Base-by-base conservation (phyloP, 2,329 filamentous ascomycete species). In the Neonectria magnoliae region DNA sequence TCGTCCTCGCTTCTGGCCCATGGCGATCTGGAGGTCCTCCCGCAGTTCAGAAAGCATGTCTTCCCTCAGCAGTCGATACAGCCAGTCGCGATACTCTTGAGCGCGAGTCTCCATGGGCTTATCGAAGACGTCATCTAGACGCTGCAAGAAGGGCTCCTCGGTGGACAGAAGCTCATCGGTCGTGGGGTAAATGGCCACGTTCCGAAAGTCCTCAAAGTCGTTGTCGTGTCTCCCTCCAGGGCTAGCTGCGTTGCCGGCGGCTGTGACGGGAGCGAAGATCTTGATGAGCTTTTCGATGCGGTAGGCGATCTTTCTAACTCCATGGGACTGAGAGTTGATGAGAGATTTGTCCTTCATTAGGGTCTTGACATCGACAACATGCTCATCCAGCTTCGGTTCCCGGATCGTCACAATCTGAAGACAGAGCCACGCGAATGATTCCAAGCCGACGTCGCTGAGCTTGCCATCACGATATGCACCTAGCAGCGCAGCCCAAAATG, bases 191-290 rank as follows among this genome's bases (percentile, higher is more conserved):
- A 93, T 88, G 2, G 84, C 78, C 36, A 93, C 88, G 0, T 87
- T 64, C 0, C 86, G 82, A 68, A 89, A 90, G 67, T 92, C 83
- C 1, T 71, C 79, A 71, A 85, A 86, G 69, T 94, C 91, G 58
- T 94, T 94, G 75, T 94, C 90, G 67, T 94, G 91, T 0, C 91
- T 84, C 0, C 90, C 90, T 0, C 91, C 91, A 0, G 90, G 84
- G 1, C 71, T 72, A 33, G 74, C 45, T 8, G 64, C 56, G 9
- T 10, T 41, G 13, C 55, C 9, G 2, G 22, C 29, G 14, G 31
- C 9, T 25, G 44, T 36, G 0, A 56, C 44, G 1, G 65, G 63
- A 0, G 70, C 59, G 3, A 75, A 75, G 22, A 64, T 58, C 7
- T 74, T 75, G 44, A 84, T 57, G 2, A 78, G 69, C 42, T 81